Percentiles rank a stretch among this genome's conserved stretches.
These are phyloP conservation scores for Rheum nobile DNA, from an alignment of 148 eudicot species.

Conservation along the genomic window DNA sequence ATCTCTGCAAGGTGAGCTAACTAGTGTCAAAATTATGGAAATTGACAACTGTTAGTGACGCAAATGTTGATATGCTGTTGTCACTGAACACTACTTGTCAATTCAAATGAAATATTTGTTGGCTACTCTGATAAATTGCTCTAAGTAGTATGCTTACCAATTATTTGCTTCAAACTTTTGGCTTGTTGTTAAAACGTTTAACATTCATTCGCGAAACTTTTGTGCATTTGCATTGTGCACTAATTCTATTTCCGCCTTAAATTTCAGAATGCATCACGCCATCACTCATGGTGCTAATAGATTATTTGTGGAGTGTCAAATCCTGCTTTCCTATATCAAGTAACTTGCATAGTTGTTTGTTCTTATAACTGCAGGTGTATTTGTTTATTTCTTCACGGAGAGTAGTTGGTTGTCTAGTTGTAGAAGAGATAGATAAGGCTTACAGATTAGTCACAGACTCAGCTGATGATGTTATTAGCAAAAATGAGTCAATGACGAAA, in stretches of 20 bases:
- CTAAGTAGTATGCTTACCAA: neutral
- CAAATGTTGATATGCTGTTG: neutral
- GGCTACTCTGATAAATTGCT: neutral
- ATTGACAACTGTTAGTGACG: neutral
- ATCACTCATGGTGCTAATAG: neutral
- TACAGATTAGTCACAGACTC: constrained; percentile 36
- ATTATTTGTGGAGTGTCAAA: neutral
- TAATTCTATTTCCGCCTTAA: too few relatives aligned
- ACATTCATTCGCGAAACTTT: neutral
- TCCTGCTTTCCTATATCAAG: neutral
- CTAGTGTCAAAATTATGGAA: neutral
- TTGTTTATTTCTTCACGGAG: constrained; percentile 50
- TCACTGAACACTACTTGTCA: neutral
- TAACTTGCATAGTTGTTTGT: neutral
- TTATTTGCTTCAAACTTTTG: neutral
- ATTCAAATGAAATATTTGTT: neutral
- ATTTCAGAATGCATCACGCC: too few relatives aligned
- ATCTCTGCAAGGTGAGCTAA: constrained; percentile 49
- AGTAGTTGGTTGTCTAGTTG: constrained; percentile 62
- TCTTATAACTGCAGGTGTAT: constrained; percentile 42
- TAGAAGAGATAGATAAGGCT: constrained; percentile 56
- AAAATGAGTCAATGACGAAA: constrained; percentile 27
- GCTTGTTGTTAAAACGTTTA: neutral
- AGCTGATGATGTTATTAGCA: constrained; percentile 7
- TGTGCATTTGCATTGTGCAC: neutral